phyloP scores from a whole-genome alignment of 257 asterid genomes.

The Knoxia roxburghii region DNA sequence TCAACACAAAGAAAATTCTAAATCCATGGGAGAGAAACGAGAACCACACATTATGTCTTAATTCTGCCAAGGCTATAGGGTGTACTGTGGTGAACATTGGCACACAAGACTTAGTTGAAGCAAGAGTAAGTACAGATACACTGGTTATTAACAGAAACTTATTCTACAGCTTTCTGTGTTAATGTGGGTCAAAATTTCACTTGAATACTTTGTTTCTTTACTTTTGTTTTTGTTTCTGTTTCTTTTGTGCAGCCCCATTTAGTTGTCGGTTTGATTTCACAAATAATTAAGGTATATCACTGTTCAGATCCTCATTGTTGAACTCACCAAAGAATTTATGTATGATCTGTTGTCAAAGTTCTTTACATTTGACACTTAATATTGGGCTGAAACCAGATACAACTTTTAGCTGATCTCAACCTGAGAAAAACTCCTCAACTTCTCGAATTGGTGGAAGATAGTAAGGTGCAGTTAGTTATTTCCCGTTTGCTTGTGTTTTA shows the following conservation, averaged over 20 bases:
- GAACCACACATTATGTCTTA: slow-evolving; percentile 85
- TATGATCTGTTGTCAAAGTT: not conserved
- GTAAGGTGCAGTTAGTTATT: slow-evolving; percentile 41
- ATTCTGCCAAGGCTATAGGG: slow-evolving; percentile 97
- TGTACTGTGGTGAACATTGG: slow-evolving; percentile 98
- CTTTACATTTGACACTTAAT: not conserved
- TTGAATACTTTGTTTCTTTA: slow-evolving; percentile 14
- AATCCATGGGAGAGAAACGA: slow-evolving; percentile 97
- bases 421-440: slow-evolving; percentile 89
- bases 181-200: not conserved
- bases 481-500: not conserved
- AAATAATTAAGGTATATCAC: slow-evolving; percentile 73
- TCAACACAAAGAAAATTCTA: slow-evolving; percentile 65
- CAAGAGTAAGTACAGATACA: slow-evolving; percentile 47
- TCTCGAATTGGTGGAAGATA: slow-evolving; percentile 86
- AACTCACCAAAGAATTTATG: not conserved
- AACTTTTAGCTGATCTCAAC: slow-evolving; percentile 87
- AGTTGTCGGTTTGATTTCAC: slow-evolving; percentile 82
- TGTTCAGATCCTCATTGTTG: not conserved
- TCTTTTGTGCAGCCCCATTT: slow-evolving; percentile 66
- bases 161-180: not conserved
- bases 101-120: slow-evolving; percentile 89
- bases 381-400: slow-evolving; percentile 52
- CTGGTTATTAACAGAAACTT: not conserved
- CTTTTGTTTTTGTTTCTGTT: not conserved